Evolutionary conservation across 768 basidiomycete species (phyloP).

Genomic region (Mycena haematopus): DNA sequence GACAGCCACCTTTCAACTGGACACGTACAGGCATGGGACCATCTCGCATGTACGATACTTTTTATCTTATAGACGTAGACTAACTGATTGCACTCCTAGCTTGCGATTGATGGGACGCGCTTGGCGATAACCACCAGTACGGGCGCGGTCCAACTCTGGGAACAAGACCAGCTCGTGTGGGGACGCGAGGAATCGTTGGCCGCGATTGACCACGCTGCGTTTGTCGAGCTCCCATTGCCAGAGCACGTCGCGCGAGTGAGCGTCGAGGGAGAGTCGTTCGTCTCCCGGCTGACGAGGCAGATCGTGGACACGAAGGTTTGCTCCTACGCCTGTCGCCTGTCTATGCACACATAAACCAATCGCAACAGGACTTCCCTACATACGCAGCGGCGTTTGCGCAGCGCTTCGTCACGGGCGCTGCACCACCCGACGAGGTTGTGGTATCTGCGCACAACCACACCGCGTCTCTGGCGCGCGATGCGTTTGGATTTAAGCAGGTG

Average conservation of each 20-base stretch:
- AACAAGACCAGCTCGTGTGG: slow-evolving; percentile 68
- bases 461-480: slow-evolving; percentile 63
- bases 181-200: slow-evolving; percentile 82
- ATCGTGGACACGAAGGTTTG: slow-evolving; percentile 63
- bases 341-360: background rate
- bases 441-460: slow-evolving; percentile 38
- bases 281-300: slow-evolving; percentile 60
- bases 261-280: slow-evolving; percentile 58
- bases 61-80: background rate
- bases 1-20: slow-evolving; percentile 66
- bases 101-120: slow-evolving; percentile 57
- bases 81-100: slow-evolving; percentile 41
- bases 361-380: slow-evolving; percentile 65
- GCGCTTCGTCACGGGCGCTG: slow-evolving; percentile 73
- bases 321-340: background rate
- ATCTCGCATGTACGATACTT: slow-evolving; percentile 63
- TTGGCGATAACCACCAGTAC: slow-evolving; percentile 72
- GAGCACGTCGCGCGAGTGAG: slow-evolving; percentile 38
- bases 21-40: slow-evolving; percentile 68
- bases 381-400: slow-evolving; percentile 70
- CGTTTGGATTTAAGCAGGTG: slow-evolving; percentile 88
- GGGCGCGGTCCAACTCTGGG: slow-evolving; percentile 80
- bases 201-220: slow-evolving; percentile 64
- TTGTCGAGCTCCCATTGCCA: slow-evolving; percentile 74
- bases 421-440: slow-evolving; percentile 50